phyloP scores from a whole-genome alignment of 495 filamentous ascomycete genomes.

The Podospora anserina region DNA sequence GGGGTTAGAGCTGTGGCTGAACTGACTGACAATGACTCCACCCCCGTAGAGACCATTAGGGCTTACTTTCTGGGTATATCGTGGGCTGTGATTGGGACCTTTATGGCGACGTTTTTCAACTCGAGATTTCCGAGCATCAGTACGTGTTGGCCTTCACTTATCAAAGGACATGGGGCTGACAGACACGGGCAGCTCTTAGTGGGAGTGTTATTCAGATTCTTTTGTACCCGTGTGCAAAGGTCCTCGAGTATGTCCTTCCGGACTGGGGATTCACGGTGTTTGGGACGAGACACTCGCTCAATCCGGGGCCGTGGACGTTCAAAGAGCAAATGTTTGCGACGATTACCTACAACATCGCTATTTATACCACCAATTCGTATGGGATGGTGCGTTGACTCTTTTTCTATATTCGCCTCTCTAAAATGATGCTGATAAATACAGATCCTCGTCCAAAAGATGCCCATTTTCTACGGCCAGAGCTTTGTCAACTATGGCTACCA shows the following conservation, averaged over 20 bases:
- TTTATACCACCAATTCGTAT: constrained; percentile 34
- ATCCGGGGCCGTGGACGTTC: constrained; percentile 44
- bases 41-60: constrained; percentile 39
- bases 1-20: constrained; percentile 47
- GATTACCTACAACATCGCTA: constrained; percentile 35
- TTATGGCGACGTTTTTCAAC: constrained; percentile 42
- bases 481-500: constrained; percentile 36
- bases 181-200: constrained; percentile 24
- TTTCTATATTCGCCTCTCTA: neutral
- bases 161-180: neutral
- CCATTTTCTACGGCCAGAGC: constrained; percentile 27
- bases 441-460: constrained; percentile 30
- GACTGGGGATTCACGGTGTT: constrained; percentile 33
- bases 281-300: constrained; percentile 34
- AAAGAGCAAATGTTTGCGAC: constrained; percentile 47
- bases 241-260: constrained; percentile 29
- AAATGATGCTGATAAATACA: constrained; percentile 7
- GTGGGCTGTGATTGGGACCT: constrained; percentile 39
- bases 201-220: constrained; percentile 42
- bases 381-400: constrained; percentile 23
- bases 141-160: constrained; percentile 10
- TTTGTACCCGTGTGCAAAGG: constrained; percentile 37
- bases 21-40: constrained; percentile 31
- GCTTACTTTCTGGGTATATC: constrained; percentile 42
- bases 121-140: constrained; percentile 37